Evolutionary conservation across 1,139 yeast species (phyloP), one percentile per base, ranked within the genome.

Genomic region (Taphrina deformans): DNA sequence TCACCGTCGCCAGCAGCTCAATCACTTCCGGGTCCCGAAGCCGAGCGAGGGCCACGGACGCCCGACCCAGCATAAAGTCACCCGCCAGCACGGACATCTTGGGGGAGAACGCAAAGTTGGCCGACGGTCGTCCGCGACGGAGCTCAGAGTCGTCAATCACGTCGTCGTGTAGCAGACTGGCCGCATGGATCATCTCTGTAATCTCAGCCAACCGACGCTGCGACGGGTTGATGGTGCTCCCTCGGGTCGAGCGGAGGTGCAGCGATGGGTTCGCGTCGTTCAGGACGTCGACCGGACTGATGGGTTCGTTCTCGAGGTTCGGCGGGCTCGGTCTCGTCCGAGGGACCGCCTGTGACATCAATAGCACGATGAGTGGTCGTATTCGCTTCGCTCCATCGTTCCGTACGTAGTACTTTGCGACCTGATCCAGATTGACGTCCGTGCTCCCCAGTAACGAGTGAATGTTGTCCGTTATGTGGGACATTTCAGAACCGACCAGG

Each of bases 41-140:
- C 69, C 99, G 80, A 9, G 98, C 96, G 71, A 93, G 87, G 1
- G 97, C 93, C 23, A 93, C 97, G 0, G 98, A 92, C 0, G 99
- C 99, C 71, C 99, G 82, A 12, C 97, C 99, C 65, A 93, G 83
- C 67, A 93, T 77, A 76, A 93, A 93, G 77, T 93, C 99, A 33
- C 99, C 99, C 0, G 98, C 98, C 67, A 93, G 80, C 55, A 93
- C 92, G 4, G 99, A 96, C 98, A 93, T 92, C 74, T 95, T 95
- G 77, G 93, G 93, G 40, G 96, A 89, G 77, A 92, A 93, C 7
- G 97, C 97, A 69, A 88, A 83, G 76, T 93, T 93, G 0, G 97
- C 98, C 70, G 90, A 85, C 21, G 96, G 96, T 73, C 89, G 82
- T 45, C 97, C 96, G 70, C 99, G 82, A 75, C 99, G 82, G 27